These are phyloP conservation scores for Odonthalia washingtoniensis DNA, from an alignment of 31 red algal genomes.

Conservation along the genomic window DNA sequence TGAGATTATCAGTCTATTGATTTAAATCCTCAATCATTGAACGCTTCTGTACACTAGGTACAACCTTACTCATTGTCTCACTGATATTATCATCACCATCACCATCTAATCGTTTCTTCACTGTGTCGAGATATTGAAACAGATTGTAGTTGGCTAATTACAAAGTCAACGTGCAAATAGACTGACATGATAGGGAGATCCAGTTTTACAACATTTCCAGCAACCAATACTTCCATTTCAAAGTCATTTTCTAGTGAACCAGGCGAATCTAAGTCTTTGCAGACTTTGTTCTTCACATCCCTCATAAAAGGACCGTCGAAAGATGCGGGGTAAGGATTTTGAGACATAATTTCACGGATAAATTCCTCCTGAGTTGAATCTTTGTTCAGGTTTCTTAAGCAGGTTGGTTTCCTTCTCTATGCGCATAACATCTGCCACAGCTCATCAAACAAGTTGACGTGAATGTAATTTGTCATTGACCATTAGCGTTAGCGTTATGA, in stretches of 20 bases:
- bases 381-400: slow-evolving; percentile 75
- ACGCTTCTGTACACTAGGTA: too few relatives aligned
- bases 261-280: slow-evolving; percentile 84
- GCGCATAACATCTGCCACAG: slow-evolving; percentile 80
- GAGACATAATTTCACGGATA: slow-evolving; percentile 86
- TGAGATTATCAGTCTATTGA: too few relatives aligned
- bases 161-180: slow-evolving; percentile 77
- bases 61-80: too few relatives aligned
- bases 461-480: slow-evolving; percentile 68
- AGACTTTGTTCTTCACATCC: slow-evolving; percentile 94
- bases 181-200: slow-evolving; percentile 81
- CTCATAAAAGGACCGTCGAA: slow-evolving; percentile 88
- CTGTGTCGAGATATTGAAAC: slow-evolving; percentile 48
- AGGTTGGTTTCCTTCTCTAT: slow-evolving; percentile 62
- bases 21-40: too few relatives aligned
- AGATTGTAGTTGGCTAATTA: slow-evolving; percentile 80
- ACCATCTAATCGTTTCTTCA: not conserved
- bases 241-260: slow-evolving; percentile 90
- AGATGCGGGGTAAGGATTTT: slow-evolving; percentile 71
- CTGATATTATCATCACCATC: not conserved
- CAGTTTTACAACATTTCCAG: slow-evolving; percentile 84
- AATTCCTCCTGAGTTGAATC: slow-evolving; percentile 95
- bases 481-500: slow-evolving; percentile 65
- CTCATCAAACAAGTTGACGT: slow-evolving; percentile 75
- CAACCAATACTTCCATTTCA: slow-evolving; percentile 89